Base-by-base conservation (phyloP, 352 stramenopile genomes). In the Pythium pyrilobum region DNA sequence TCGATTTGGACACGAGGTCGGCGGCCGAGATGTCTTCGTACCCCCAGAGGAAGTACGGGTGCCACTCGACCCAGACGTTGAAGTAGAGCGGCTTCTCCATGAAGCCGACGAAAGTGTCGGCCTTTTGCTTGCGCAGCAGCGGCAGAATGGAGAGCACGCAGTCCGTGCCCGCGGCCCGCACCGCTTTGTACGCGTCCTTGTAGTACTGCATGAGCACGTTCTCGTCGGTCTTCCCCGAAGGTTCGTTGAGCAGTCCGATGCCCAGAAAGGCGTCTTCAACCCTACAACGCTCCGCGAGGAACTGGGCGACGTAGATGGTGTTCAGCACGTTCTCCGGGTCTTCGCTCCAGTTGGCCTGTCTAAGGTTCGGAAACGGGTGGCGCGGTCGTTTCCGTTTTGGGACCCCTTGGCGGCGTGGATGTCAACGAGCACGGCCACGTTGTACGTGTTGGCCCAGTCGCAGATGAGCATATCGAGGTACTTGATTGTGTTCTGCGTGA, bases 301-400 rank as follows among this genome's bases (percentile, higher is more conserved):
- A 70, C 38, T 47, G 34, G 21, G 63, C 67, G 2, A 57, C 42
- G 28, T 72, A 43, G 20, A 69, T 32, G 11, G 67, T 68, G 39
- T 44, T 49, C 20, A 34, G 42, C 18, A 71, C 42, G 43, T 72
- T 67, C 16, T 51, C 46, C 0, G 36, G 43, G 43, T 60, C 61
- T 7, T 54, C 12, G 31, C 18, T 28, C 62, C 54, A 69, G 29
- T 47, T 45, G 2, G 44, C 37, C 39, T 64, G 32, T 10, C 39
- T 27, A 8, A 28, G 36, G 9, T 44, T 33, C 32, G 39, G 15
- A 11, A n/a, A 36, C 47, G 6, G 23, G 12, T 0, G 75, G 72
- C 5, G 75, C 81, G 59, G 56, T 91, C 75, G 2, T 55, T 56
- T 40, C 80, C 80, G 46, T 88, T 91, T 57, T 91, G 81, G 1